Evolutionary conservation across 2,329 filamentous ascomycete genomes (phyloP), one percentile per base, ranked within the genome.

Genomic region (Fusarium sp.): DNA sequence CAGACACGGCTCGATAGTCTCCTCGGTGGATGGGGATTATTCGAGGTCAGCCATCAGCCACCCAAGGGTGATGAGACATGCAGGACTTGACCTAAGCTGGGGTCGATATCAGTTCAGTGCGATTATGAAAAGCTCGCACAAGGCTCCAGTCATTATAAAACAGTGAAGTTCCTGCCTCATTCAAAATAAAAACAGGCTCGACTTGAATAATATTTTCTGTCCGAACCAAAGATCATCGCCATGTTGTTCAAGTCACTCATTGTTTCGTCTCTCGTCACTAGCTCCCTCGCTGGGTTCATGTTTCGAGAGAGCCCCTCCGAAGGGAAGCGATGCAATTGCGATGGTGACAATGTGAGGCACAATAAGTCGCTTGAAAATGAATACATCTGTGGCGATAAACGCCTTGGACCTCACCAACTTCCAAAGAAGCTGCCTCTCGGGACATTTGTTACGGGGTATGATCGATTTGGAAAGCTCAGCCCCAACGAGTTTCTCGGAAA

Each of bases 381-480:
- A 7, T 69, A 58, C 5, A 54, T 69, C 2, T 69, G 66, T 2
- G 66, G 66, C 0, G 66, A 69, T n/a, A 17, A 11, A 17, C 66
- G 66, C 3, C 66, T 69, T 5, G 66, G 66, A 0, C 66, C 66
- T 1, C 33, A 22, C 2, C 26, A 38, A 1, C 66, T 69, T 2
- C 66, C 66, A 1, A 53, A 5, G 2, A 69, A 63, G 11, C 66
- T 69, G 0, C 66, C 66, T 0, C 55, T 69, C 0, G 58, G 66
- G 2, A 67, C 66, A 3, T 69, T 53, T 5, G 34, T 69, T 7
- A 14, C 39, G 0, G 40, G 66, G 1, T 71, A 71, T 4, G 61
- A 71, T 22, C 68, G 68, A 0, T 71, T 71, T 2, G 68, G 57
- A 22, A 57, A 57, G 5, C 18, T 66, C 3, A 57, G 36, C 14